phyloP scores from a whole-genome alignment of 2,329 filamentous ascomycete species.

The Botrytis byssoidea region DNA sequence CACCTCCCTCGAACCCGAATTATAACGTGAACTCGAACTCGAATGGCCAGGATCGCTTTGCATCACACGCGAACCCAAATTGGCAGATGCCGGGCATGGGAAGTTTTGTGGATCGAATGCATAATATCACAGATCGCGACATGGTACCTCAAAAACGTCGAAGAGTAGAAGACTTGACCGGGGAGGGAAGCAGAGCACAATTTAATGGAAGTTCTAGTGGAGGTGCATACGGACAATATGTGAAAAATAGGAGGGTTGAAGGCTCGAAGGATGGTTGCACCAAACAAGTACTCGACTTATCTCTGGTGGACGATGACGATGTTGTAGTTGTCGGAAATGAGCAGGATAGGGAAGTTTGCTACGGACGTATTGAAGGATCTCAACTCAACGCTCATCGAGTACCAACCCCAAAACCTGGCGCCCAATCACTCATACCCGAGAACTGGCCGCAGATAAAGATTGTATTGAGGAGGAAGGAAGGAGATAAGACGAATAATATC shows the following conservation, averaged over 20 bases:
- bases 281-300: slow-evolving; percentile 46
- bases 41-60: slow-evolving; percentile 26
- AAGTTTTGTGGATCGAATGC: slow-evolving; percentile 70
- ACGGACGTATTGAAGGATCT: slow-evolving; percentile 70
- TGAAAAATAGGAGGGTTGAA: slow-evolving; percentile 59
- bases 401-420: slow-evolving; percentile 65
- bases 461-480: slow-evolving; percentile 58
- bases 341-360: slow-evolving; percentile 72
- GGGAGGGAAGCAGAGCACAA: slow-evolving; percentile 44
- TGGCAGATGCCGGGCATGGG: slow-evolving; percentile 46
- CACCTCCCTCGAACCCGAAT: background rate
- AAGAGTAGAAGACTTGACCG: slow-evolving; percentile 50
- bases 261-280: slow-evolving; percentile 39
- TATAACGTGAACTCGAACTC: background rate
- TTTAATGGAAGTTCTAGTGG: slow-evolving; percentile 52
- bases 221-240: slow-evolving; percentile 62
- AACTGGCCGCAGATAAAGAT: slow-evolving; percentile 77
- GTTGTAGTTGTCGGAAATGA: slow-evolving; percentile 57
- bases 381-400: slow-evolving; percentile 65
- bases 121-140: slow-evolving; percentile 69
- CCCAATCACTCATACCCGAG: slow-evolving; percentile 53
- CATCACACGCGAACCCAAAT: slow-evolving; percentile 28
- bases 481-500: slow-evolving; percentile 59
- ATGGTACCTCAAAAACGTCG: slow-evolving; percentile 63
- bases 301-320: slow-evolving; percentile 55